Conservation (phyloP, 1,284 basidiomycete genomes). For the Cryptococcus sp. region DNA sequence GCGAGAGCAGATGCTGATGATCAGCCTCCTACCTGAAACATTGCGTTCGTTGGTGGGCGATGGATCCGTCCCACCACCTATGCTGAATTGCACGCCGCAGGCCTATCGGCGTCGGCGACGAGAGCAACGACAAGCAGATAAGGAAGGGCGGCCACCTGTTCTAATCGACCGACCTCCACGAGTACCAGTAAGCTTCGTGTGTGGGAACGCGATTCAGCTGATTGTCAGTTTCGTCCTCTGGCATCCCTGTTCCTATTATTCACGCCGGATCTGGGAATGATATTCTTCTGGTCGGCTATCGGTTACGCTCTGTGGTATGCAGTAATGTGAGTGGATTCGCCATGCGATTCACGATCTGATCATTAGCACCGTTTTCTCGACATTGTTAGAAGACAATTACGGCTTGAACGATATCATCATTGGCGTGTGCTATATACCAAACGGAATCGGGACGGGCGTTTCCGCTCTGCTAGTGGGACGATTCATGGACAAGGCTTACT, state of each 20-base stretch:
- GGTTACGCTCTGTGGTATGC: slow-evolving; percentile 38
- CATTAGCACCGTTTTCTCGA: slow-evolving; percentile 32
- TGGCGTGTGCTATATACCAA: slow-evolving; percentile 38
- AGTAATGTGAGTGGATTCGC: slow-evolving; percentile 20
- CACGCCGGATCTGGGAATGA: slow-evolving; percentile 30
- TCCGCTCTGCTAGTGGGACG: slow-evolving; percentile 26
- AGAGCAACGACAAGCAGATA: slow-evolving; percentile 7
- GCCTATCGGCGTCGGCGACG: slow-evolving; percentile 14
- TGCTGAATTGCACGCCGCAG: slow-evolving; percentile 28
- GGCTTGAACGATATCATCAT: slow-evolving; percentile 30
- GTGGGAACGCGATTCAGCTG: neutral
- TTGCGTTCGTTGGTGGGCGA: slow-evolving; percentile 35
- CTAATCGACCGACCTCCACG: neutral
- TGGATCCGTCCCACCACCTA: slow-evolving; percentile 28
- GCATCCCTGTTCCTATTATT: slow-evolving; percentile 28
- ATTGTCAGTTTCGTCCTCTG: slow-evolving; percentile 27
- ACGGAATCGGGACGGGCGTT: slow-evolving; percentile 31
- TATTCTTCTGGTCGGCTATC: slow-evolving; percentile 30
- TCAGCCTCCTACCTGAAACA: slow-evolving; percentile 38
- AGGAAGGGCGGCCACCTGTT: slow-evolving; percentile 5
- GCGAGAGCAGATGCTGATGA: slow-evolving; percentile 1
- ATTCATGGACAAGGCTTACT: slow-evolving; percentile 34
- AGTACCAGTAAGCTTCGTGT: neutral
- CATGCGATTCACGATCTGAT: neutral
- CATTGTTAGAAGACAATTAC: slow-evolving; percentile 30